phyloP scores from a whole-genome alignment of 2,329 filamentous ascomycete species.

The Colletotrichum sansevieriae region DNA sequence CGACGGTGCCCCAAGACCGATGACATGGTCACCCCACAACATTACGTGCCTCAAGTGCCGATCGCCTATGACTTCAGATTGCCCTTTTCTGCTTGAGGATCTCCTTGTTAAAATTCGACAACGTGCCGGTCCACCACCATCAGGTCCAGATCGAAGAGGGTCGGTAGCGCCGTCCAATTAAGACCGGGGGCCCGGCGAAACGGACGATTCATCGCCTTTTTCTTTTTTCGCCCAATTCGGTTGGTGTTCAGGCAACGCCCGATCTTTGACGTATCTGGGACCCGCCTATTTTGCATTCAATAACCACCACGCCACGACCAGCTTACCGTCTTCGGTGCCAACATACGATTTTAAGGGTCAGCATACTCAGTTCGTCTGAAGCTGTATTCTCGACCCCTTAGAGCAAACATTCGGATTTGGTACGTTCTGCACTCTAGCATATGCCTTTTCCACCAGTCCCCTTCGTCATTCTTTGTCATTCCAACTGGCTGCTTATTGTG shows the following conservation, averaged over 20 bases:
- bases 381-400: neutral
- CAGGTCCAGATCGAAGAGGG: neutral
- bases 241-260: constrained; percentile 33
- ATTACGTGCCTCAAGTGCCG: constrained; percentile 31
- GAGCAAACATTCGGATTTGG: constrained; percentile 6
- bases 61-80: constrained; percentile 32
- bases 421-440: constrained; percentile 24
- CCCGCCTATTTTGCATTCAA: constrained; percentile 16
- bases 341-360: neutral
- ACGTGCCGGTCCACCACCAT: constrained; percentile 26
- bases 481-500: neutral
- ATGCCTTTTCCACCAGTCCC: neutral
- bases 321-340: neutral
- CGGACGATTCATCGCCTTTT: constrained; percentile 8
- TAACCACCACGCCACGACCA: constrained; percentile 9
- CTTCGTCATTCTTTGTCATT: constrained; percentile 31
- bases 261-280: constrained; percentile 25
- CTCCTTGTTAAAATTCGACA: neutral
- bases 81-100: neutral
- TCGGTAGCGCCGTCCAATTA: constrained; percentile 25
- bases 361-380: neutral
- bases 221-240: constrained; percentile 16
- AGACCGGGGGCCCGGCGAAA: constrained; percentile 27
- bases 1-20: constrained; percentile 21
- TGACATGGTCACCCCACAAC: constrained; percentile 40